Base-by-base conservation (phyloP, 75 land plant genomes). In the Isoetes taiwanensis region DNA sequence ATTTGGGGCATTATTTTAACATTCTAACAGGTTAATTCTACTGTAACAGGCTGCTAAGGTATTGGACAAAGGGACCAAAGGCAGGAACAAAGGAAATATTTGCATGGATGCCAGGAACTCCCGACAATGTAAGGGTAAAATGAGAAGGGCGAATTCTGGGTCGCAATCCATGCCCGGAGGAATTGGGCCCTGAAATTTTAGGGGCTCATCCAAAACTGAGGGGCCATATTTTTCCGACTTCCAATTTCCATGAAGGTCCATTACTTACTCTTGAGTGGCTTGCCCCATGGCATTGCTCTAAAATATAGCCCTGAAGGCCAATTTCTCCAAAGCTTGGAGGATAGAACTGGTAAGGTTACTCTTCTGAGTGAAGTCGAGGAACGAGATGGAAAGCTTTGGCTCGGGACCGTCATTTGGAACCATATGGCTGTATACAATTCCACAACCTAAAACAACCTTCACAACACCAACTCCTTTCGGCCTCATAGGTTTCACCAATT, bases 51-150 rank as follows among this genome's bases (percentile, higher is more conserved):
- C 58, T 93, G 30, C 30, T 30, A 40, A 78, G 69, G 63, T 62
- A 79, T 42, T 93, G 98, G 98, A 30, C 88, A 71, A 93, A 77
- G 59, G 98, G 98, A 3, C 81, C 79, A 5, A 84, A 78, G 39
- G 76, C 81, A 27, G 96, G 90, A n/a, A 71, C 59, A 3, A 0
- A 28, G 3, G 80, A 83, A 19, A 39, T 32, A 1, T 70, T 77
- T 24, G 64, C 74, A 9, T 19, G 46, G 11, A 57, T 80, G 3
- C 84, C 84, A 4, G 80, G 84, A 10, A 64, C 58, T 32, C 73
- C 84, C 28, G 87, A 83, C 71, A 83, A 83, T 42, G 62, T 83
- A 2, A 58, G 76, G 41, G 11, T 57, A 62, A 8, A 80, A 71
- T 12, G 54, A 59, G 2, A 65, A 54, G 19, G 84, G 80, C 8